Evolutionary conservation across 2,329 filamentous ascomycete genomes (phyloP), one percentile per base, ranked within the genome.

Genomic region (Aspergillus fumigatiaffinis): DNA sequence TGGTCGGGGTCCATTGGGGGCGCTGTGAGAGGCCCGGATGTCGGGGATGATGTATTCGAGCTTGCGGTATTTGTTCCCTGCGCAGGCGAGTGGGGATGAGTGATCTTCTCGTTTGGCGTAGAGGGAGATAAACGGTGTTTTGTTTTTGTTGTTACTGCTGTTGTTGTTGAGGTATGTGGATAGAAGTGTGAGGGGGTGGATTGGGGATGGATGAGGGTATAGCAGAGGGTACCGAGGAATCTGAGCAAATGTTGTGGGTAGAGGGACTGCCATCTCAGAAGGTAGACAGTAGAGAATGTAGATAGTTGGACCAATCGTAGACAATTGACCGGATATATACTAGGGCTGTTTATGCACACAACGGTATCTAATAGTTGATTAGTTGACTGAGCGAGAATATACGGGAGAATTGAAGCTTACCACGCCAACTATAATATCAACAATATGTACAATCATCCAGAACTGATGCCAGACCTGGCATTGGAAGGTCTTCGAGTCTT

Each of bases 61-160:
- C 59, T 74, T 74, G 54, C 71, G 70, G 62, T 74, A 74, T 63
- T 74, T 74, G 63, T 74, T 74, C 14, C 71, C 71, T 28, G 71
- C 58, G 54, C 67, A 70, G 51, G 71, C 66, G 29, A 74, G 65
- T 6, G 71, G 70, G 20, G 70, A 68, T 52, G 63, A 61, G 44
- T 73, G 71, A 62, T 74, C 71, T 65, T 74, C 71, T 28, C 71
- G 65, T 61, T 74, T 74, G 50, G 64, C 55, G 63, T 64, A 69
- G 52, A 74, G 53, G 50, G 63, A 59, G 48, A 71, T 63, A n/a
- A 51, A 56, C 29, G 60, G 58, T 38, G 17, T 35, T 23, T 46
- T 29, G 48, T 23, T n/a, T 23, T 10, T n/a, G 50, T 7, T 32
- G 20, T 17, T n/a, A n/a, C 10, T 21, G 17, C 46, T 46, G 25